A percentile compares a stretch with the other conserved stretches of the same genome.
These are phyloP conservation scores for Otatea glauca DNA, from an alignment of 176 grass and related monocot species.

Conservation along the genomic window DNA sequence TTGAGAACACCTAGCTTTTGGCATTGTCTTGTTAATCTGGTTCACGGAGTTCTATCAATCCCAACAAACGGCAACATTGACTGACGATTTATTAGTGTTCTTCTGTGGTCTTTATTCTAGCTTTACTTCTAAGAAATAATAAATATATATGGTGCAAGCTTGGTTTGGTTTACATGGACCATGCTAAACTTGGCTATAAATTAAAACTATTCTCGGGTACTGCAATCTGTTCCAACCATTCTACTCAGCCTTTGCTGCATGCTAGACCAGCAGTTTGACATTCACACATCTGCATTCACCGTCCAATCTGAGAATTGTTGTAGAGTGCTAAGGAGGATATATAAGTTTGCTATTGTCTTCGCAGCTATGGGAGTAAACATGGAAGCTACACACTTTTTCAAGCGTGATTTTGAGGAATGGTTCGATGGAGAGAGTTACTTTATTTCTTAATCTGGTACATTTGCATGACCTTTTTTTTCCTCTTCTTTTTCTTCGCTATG, in stretches of 20 bases:
- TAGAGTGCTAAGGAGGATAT: constrained; percentile 69
- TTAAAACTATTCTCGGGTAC: neutral
- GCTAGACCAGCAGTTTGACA: neutral
- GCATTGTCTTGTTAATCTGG: no score
- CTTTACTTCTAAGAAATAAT: constrained; percentile 7
- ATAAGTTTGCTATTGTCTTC: constrained; percentile 71
- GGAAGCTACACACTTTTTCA: constrained; percentile 87
- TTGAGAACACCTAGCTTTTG: no score
- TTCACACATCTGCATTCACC: neutral
- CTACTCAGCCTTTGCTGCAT: neutral
- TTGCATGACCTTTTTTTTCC: neutral
- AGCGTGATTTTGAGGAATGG: constrained; percentile 86
- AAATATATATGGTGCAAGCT: neutral
- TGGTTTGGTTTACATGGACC: neutral
- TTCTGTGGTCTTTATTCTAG: constrained; percentile 19
- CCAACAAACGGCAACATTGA: neutral
- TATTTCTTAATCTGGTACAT: constrained; percentile 86
- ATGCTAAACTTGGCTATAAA: neutral
- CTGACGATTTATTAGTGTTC: neutral
- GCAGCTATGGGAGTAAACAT: constrained; percentile 89
- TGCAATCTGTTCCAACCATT: neutral
- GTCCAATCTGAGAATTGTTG: neutral
- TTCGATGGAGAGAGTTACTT: constrained; percentile 82
- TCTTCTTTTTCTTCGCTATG: neutral
- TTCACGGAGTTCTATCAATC: no score